Percentiles rank a stretch among this genome's conserved stretches.
phyloP scores from a whole-genome alignment of 2,329 filamentous ascomycete genomes.

The Didymosphaeria variabile region DNA sequence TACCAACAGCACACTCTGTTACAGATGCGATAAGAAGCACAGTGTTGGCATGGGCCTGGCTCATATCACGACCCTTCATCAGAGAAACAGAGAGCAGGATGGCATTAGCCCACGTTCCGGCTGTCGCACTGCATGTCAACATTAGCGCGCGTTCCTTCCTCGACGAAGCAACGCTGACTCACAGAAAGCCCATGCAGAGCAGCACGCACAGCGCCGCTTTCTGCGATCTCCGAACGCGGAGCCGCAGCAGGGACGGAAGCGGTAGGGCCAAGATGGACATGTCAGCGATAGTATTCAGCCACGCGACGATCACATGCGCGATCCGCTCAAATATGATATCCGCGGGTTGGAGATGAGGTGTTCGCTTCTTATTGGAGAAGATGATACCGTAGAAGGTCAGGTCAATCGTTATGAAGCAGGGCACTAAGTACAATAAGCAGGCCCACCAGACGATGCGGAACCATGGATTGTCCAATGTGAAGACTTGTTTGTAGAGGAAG shows the following conservation, averaged over 20 bases:
- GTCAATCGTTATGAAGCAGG: constrained; percentile 3
- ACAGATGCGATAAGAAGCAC: constrained; percentile 4
- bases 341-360: not conserved
- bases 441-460: constrained; percentile 4
- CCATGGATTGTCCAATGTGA: not conserved
- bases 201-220: not conserved
- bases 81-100: constrained; percentile 2
- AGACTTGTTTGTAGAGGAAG: constrained; percentile 7
- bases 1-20: not conserved
- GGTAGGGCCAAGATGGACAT: not conserved
- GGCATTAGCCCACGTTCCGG: constrained; percentile 4
- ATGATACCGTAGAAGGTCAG: constrained; percentile 2
- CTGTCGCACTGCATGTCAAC: not conserved
- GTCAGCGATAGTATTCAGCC: constrained; percentile 1
- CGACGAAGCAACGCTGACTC: not conserved
- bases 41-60: not conserved
- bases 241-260: not conserved
- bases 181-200: constrained; percentile 4
- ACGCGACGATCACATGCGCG: not conserved
- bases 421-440: constrained; percentile 2
- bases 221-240: not conserved
- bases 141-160: not conserved
- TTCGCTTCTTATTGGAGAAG: not conserved
- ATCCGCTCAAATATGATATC: not conserved
- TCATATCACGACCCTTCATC: not conserved